Evolutionary conservation across 2,329 filamentous ascomycete species (phyloP).

Genomic region (Phialemoniopsis sp.): DNA sequence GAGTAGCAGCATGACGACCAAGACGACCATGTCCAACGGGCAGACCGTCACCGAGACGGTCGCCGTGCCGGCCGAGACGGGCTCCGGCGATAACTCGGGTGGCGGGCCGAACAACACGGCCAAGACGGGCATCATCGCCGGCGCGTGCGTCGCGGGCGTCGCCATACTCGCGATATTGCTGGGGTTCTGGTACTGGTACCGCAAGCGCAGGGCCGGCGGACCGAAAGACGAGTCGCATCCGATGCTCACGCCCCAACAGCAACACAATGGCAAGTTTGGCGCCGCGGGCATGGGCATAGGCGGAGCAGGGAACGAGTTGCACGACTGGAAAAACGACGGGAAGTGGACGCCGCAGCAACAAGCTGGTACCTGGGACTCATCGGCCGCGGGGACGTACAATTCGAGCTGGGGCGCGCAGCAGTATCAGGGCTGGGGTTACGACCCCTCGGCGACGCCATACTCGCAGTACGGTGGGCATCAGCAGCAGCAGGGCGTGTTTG

Average conservation of each 20-base stretch:
- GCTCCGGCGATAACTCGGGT: neutral
- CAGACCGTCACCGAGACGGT: constrained; percentile 1
- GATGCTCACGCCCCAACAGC: constrained; percentile 17
- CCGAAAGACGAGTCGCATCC: constrained; percentile 19
- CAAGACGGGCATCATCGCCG: constrained; percentile 21
- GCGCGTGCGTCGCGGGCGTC: constrained; percentile 12
- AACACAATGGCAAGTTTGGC: neutral
- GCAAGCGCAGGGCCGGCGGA: constrained; percentile 10
- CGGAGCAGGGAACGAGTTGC: neutral
- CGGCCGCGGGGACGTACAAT: no score
- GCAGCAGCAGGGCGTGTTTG: constrained; percentile 27
- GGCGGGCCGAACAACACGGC: constrained; percentile 15
- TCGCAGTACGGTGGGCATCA: neutral
- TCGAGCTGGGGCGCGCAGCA: neutral
- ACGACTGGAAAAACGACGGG: constrained; percentile 5
- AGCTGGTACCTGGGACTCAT: neutral
- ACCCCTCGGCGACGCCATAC: neutral
- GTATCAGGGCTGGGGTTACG: constrained; percentile 1
- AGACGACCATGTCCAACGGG: constrained; percentile 4
- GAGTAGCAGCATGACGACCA: constrained; percentile 4
- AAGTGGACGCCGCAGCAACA: neutral
- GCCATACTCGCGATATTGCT: constrained; percentile 12
- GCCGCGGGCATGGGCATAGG: neutral
- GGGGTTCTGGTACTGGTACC: constrained; percentile 15
- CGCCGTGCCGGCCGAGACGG: constrained; percentile 1